Evolutionary conservation across 1,284 basidiomycete species (phyloP).

Genomic region (Wallemia mellicola): DNA sequence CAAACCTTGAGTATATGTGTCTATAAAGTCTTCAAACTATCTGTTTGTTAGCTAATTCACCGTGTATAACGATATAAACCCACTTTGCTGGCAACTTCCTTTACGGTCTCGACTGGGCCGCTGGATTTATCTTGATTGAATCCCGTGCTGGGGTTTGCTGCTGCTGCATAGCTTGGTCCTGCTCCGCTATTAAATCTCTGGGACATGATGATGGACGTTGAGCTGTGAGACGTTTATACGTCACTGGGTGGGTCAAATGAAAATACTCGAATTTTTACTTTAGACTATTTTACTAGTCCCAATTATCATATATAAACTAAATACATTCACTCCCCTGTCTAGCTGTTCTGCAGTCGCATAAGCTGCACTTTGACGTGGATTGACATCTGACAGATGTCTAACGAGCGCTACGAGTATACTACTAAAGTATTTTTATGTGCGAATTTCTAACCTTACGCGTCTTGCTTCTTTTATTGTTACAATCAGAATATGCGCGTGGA

Average conservation of each 20-base stretch:
- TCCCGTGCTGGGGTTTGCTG: background rate
- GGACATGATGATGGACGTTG: background rate
- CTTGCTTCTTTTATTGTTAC: background rate
- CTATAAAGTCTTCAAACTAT: conserved; percentile 65
- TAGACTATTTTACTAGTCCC: too few relatives aligned
- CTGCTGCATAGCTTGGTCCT: background rate
- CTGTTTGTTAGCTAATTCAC: conserved; percentile 2
- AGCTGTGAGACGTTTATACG: too few relatives aligned
- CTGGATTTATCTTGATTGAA: background rate
- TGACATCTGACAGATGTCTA: too few relatives aligned
- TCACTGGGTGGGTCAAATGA: too few relatives aligned
- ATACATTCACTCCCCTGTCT: too few relatives aligned
- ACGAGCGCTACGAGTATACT: too few relatives aligned
- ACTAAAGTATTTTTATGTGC: too few relatives aligned
- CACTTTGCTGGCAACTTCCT: background rate
- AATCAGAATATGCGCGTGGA: background rate
- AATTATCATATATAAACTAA: too few relatives aligned
- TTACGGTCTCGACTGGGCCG: background rate
- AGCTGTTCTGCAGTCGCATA: too few relatives aligned
- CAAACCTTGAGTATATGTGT: conserved; percentile 74
- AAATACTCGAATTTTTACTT: too few relatives aligned
- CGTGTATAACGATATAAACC: background rate
- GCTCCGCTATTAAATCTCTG: background rate
- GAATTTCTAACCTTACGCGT: too few relatives aligned
- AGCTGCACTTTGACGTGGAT: too few relatives aligned